Conservation (phyloP, 139 green algal genomes). For the Nannochloris sp. region DNA sequence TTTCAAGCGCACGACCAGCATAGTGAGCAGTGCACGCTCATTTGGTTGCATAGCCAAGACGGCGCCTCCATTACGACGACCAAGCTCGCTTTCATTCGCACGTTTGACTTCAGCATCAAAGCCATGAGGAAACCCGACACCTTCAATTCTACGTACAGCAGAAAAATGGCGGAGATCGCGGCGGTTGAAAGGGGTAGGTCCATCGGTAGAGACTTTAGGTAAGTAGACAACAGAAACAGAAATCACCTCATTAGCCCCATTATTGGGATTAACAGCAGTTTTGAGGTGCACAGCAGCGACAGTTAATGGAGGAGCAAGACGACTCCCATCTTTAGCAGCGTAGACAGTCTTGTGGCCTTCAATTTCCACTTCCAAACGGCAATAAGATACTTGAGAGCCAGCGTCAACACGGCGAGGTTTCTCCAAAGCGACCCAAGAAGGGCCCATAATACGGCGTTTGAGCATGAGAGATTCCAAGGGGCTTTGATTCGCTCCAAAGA, state of each 20-base stretch:
- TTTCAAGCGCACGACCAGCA: constrained; percentile 70
- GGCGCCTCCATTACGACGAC: constrained; percentile 52
- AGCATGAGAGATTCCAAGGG: constrained; percentile 81
- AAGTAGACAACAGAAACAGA: constrained; percentile 67
- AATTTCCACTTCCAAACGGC: constrained; percentile 81
- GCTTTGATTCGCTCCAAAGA: constrained; percentile 67
- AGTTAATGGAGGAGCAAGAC: constrained; percentile 62
- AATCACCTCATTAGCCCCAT: constrained; percentile 69
- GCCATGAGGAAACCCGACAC: constrained; percentile 70
- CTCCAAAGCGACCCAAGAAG: constrained; percentile 72
- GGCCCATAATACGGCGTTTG: constrained; percentile 89
- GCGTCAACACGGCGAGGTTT: constrained; percentile 30
- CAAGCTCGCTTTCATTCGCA: constrained; percentile 53
- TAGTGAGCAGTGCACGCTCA: constrained; percentile 83
- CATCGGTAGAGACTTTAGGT: constrained; percentile 21
- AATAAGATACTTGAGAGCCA: constrained; percentile 69
- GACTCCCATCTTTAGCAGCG: not conserved
- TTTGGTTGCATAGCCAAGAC: constrained; percentile 57
- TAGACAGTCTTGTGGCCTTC: constrained; percentile 51
- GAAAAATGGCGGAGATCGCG: constrained; percentile 73
- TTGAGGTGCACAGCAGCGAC: constrained; percentile 86
- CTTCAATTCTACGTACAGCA: constrained; percentile 74
- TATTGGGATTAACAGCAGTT: constrained; percentile 64
- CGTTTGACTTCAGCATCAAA: constrained; percentile 64
- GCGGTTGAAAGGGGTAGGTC: constrained; percentile 18